A percentile compares a stretch with the other conserved stretches of the same genome.
Conservation (phyloP, 805 yeast genomes). For the Saturnispora silvae region DNA sequence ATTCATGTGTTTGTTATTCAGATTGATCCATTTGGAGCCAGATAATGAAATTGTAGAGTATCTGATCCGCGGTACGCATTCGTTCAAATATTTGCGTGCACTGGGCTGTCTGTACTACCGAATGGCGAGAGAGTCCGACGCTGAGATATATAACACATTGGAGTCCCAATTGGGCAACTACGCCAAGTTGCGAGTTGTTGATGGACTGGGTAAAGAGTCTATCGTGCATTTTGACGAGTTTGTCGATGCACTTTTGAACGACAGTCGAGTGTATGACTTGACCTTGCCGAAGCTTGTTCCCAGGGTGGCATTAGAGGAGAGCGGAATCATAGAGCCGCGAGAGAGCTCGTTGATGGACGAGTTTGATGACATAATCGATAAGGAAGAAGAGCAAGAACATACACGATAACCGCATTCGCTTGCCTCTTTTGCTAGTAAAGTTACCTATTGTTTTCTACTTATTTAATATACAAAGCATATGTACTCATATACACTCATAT, state of each 20-base stretch:
- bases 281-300: constrained; percentile 54
- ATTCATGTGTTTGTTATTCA: constrained; percentile 66
- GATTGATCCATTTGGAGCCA: constrained; percentile 72
- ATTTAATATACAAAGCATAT: not conserved
- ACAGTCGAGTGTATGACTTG: constrained; percentile 59
- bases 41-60: constrained; percentile 41
- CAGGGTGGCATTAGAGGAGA: constrained; percentile 32
- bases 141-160: constrained; percentile 22
- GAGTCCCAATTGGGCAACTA: constrained; percentile 54
- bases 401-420: not conserved
- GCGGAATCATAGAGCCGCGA: constrained; percentile 31
- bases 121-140: constrained; percentile 26
- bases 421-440: not conserved
- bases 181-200: constrained; percentile 50
- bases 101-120: constrained; percentile 58
- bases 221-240: constrained; percentile 62
- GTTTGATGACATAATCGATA: constrained; percentile 20
- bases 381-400: constrained; percentile 13
- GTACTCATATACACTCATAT: not conserved
- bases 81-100: constrained; percentile 71
- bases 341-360: constrained; percentile 28
- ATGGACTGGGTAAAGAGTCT: constrained; percentile 28
- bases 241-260: constrained; percentile 47
- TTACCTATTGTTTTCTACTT: too few species aligned
- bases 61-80: constrained; percentile 42